These are phyloP conservation scores for Rhododendron kiyosumense DNA, from an alignment of 148 eudicot genomes.

Conservation along the genomic window DNA sequence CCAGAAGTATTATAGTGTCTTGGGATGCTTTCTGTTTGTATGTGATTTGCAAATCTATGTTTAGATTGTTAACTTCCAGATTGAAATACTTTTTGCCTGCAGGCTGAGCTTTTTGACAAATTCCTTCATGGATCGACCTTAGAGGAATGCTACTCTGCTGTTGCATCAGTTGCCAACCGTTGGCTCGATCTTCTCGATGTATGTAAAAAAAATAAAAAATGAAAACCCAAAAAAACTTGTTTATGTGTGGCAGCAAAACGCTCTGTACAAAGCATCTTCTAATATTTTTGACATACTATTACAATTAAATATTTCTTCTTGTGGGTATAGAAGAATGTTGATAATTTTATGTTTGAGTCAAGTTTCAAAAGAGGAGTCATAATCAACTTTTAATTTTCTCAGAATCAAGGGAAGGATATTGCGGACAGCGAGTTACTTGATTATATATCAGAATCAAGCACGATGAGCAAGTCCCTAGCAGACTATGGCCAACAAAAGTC, in stretches of 20 bases:
- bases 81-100: slow-evolving; percentile 22
- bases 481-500: slow-evolving; percentile 98
- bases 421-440: slow-evolving; percentile 94
- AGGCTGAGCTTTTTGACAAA: slow-evolving; percentile 99
- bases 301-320: slow-evolving; percentile 1
- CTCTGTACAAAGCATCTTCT: not conserved
- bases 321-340: not conserved
- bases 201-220: slow-evolving; percentile 25
- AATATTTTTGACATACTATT: slow-evolving; percentile 1
- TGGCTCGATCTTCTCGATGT: slow-evolving; percentile 99
- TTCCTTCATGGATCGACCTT: slow-evolving; percentile 89
- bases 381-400: slow-evolving; percentile 24
- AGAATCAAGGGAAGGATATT: slow-evolving; percentile 91
- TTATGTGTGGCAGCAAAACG: not conserved
- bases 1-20: not conserved
- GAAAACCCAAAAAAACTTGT: not conserved
- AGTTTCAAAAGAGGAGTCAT: not conserved
- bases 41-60: not conserved
- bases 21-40: not conserved
- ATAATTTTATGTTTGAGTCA: not conserved
- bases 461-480: slow-evolving; percentile 97
- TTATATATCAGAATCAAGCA: slow-evolving; percentile 97
- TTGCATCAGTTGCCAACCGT: slow-evolving; percentile 90
- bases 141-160: slow-evolving; percentile 91
- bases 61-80: slow-evolving; percentile 3